A percentile compares a stretch with the other conserved stretches of the same genome.
These are phyloP conservation scores for Rhododendron griersonianum DNA, from an alignment of 148 eudicot species.

Conservation along the genomic window DNA sequence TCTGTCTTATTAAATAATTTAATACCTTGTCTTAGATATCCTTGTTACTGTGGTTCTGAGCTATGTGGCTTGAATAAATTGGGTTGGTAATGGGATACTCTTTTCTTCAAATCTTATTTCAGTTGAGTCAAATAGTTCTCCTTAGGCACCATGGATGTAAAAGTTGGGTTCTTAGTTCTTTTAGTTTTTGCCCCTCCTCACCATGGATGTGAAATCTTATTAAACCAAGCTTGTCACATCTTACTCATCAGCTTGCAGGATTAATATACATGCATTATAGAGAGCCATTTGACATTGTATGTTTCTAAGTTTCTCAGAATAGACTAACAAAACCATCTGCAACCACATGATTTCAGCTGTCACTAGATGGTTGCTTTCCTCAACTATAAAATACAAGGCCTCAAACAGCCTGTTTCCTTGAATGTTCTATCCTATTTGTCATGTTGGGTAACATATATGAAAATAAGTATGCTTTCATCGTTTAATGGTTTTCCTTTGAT, in stretches of 20 bases:
- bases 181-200: conserved; percentile 17
- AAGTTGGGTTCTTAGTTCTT: conserved; percentile 26
- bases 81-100: background rate
- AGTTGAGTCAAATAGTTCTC: background rate
- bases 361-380: background rate
- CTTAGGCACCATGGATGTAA: conserved; percentile 29
- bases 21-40: background rate
- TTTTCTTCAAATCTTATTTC: background rate
- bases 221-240: too few relatives aligned
- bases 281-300: background rate
- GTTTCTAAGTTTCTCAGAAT: background rate
- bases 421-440: background rate
- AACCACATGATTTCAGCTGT: conserved; percentile 3
- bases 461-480: too few relatives aligned
- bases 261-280: background rate
- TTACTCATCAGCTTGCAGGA: background rate
- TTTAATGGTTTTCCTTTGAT: background rate
- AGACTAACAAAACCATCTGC: background rate
- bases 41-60: background rate
- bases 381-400: background rate
- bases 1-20: background rate
- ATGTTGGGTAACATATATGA: background rate
- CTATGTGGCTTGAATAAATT: background rate
- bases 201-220: too few relatives aligned
- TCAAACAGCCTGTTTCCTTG: background rate